Conservation (phyloP, 2,329 filamentous ascomycete genomes). For the Myrmaecium sp. region DNA sequence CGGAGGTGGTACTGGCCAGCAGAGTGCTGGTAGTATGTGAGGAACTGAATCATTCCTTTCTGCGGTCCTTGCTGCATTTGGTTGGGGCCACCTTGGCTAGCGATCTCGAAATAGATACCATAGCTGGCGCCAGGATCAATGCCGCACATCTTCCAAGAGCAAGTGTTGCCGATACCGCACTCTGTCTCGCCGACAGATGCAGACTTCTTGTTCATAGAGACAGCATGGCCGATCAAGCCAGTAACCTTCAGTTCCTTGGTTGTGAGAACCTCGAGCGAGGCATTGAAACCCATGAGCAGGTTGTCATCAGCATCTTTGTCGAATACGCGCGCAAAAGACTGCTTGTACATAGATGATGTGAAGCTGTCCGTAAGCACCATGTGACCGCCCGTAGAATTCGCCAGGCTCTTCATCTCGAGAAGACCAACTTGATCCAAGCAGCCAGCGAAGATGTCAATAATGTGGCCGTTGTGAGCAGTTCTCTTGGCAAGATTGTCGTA, state of each 20-base stretch:
- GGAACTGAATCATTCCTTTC: slow-evolving; percentile 92
- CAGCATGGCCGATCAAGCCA: slow-evolving; percentile 86
- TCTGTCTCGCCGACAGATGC: slow-evolving; percentile 94
- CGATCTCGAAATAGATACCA: slow-evolving; percentile 94
- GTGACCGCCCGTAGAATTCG: slow-evolving; percentile 90
- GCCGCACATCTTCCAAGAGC: slow-evolving; percentile 99
- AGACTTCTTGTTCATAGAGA: slow-evolving; percentile 96
- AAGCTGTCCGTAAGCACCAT: slow-evolving; percentile 98
- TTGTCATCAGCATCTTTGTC: slow-evolving; percentile 94
- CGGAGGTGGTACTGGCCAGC: slow-evolving; percentile 91
- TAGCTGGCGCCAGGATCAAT: slow-evolving; percentile 91
- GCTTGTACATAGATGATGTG: slow-evolving; percentile 97
- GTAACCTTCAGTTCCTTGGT: slow-evolving; percentile 98
- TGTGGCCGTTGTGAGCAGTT: slow-evolving; percentile 88
- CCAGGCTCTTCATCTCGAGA: slow-evolving; percentile 92
- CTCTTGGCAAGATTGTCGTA: slow-evolving; percentile 90
- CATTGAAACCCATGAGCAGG: slow-evolving; percentile 95
- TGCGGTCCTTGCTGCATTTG: slow-evolving; percentile 75
- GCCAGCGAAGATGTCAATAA: slow-evolving; percentile 94
- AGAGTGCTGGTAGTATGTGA: slow-evolving; percentile 97
- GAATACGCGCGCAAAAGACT: slow-evolving; percentile 92
- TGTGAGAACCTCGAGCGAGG: slow-evolving; percentile 83
- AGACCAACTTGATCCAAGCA: slow-evolving; percentile 95
- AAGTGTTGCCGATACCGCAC: slow-evolving; percentile 95
- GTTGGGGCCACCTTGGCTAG: slow-evolving; percentile 73